Conservation (phyloP, 2,329 filamentous ascomycete genomes). For the Aspergillus phoenicis region DNA sequence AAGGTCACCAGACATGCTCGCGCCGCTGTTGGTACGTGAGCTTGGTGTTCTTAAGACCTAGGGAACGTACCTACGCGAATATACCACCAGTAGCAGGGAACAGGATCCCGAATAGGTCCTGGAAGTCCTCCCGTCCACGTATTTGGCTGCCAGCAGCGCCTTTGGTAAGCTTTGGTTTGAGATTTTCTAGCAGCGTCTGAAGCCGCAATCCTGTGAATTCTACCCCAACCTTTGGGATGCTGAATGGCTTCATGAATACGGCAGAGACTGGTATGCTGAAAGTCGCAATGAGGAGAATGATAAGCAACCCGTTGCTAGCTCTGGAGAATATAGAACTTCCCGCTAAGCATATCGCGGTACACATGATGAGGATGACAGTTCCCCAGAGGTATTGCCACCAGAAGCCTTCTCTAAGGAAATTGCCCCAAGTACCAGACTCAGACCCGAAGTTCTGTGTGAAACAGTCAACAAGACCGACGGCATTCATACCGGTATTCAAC, state of each 20-base stretch:
- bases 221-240: constrained; percentile 62
- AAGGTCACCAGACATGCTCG: constrained; percentile 87
- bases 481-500: constrained; percentile 83
- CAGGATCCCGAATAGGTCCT: constrained; percentile 81
- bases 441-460: constrained; percentile 73
- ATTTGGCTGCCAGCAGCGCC: constrained; percentile 65
- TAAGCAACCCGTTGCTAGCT: constrained; percentile 74
- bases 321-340: constrained; percentile 79
- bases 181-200: constrained; percentile 71
- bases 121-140: constrained; percentile 68
- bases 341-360: constrained; percentile 74
- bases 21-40: constrained; percentile 59
- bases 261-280: constrained; percentile 83
- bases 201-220: constrained; percentile 77
- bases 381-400: constrained; percentile 78
- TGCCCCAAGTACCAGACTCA: constrained; percentile 57
- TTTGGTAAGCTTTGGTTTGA: constrained; percentile 67
- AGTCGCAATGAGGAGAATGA: constrained; percentile 71
- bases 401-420: constrained; percentile 68
- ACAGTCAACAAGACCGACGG: constrained; percentile 83
- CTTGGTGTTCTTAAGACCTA: constrained; percentile 54
- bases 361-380: constrained; percentile 69
- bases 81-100: constrained; percentile 71
- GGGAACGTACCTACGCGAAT: constrained; percentile 51
- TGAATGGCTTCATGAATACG: constrained; percentile 68